A percentile compares a stretch with the other conserved stretches of the same genome.
phyloP scores from a whole-genome alignment of 345 rosid species.

The Aquilaria malaccensis region DNA sequence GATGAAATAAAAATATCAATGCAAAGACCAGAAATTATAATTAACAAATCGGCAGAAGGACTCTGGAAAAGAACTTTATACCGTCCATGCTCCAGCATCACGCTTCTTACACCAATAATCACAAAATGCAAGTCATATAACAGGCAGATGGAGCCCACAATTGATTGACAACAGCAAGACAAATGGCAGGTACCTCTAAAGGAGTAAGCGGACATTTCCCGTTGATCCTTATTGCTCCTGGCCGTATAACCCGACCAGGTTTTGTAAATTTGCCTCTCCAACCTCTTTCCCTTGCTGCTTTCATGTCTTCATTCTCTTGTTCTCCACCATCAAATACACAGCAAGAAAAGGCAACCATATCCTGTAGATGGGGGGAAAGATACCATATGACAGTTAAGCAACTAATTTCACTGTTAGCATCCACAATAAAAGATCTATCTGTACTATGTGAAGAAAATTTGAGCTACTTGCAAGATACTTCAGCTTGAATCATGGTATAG shows the following conservation, averaged over 20 bases:
- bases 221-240: slow-evolving; percentile 92
- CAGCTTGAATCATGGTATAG: too few species aligned
- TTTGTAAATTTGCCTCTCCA: slow-evolving; percentile 98
- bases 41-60: too few species aligned
- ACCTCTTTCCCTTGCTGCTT: slow-evolving; percentile 91
- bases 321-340: slow-evolving; percentile 96
- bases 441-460: too few species aligned
- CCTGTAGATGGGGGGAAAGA: slow-evolving; percentile 36
- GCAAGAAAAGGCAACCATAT: slow-evolving; percentile 99
- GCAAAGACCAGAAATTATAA: too few species aligned
- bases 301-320: slow-evolving; percentile 82
- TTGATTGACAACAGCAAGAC: not conserved
- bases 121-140: too few species aligned
- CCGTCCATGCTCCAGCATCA: too few species aligned
- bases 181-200: slow-evolving; percentile 57
- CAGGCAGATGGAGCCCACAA: too few species aligned
- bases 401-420: not conserved
- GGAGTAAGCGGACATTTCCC: slow-evolving; percentile 99
- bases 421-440: slow-evolving; percentile 3
- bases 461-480: too few species aligned
- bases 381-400: slow-evolving; percentile 6
- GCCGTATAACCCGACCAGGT: slow-evolving; percentile 94
- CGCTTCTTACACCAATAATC: too few species aligned
- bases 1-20: too few species aligned
- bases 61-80: too few species aligned